Evolutionary conservation across 1,139 yeast species (phyloP), one percentile per base, ranked within the genome.

Genomic region (Kazachstania sp.): DNA sequence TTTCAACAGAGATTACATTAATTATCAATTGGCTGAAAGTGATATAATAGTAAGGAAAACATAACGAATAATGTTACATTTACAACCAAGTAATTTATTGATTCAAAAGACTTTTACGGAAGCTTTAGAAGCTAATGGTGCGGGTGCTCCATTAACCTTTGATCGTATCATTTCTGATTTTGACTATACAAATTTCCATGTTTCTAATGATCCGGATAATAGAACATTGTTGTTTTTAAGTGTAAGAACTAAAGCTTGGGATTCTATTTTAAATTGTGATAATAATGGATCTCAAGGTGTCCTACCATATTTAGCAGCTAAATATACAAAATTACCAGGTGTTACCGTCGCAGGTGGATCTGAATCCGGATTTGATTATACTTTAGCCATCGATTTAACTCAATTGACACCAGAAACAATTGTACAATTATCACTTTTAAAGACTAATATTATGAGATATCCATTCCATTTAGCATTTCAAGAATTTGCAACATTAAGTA

Each of bases 101-200:
- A 63, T 75, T 47, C 71, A 71, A 51, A 74, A 73, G 54, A 68
- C 78, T 1, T 62, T 75, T 37, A 59, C 67, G 16, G 73, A 68
- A 49, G 74, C 74, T 3, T 55, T 70, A 26, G 61, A 64, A 4
- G 60, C 64, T 7, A 63, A 59, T 32, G 60, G 60, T 13, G 41
- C 49, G 2, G 65, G 63, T 9, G 53, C 66, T n/a, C 80, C 83
- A 3, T 72, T 79, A 52, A 73, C 84, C 13, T 75, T 92, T 58
- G 97, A 92, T 68, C 79, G 97, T 65, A 79, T 92, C 54, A 79
- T 92, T 54, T 83, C 95, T 35, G 99, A 92, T 70, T 92, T 92
- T 61, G 98, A 92, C 67, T 88, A 88, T 70, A 95, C 96, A 49
- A 86, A 95, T 30, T 88, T 85, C 69, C 97, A 90, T 67, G 73